A percentile compares a stretch with the other conserved stretches of the same genome.
phyloP scores from a whole-genome alignment of 2,329 filamentous ascomycete species.

The Harringtonia aguacate region DNA sequence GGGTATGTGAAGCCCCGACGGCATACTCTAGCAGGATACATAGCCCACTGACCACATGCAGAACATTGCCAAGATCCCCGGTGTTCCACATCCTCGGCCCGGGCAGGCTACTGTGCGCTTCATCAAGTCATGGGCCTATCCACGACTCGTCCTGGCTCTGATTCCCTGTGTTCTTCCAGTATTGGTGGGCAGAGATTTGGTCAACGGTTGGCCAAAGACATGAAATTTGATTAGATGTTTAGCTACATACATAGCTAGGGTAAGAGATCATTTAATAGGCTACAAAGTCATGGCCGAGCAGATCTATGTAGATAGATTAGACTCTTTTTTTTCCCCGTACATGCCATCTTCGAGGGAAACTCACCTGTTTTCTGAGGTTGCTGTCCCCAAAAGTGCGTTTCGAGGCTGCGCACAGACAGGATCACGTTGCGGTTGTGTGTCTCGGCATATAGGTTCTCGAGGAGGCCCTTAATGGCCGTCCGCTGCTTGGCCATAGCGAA shows the following conservation, averaged over 20 bases:
- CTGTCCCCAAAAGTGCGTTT: not conserved
- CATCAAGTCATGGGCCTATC: slow-evolving; percentile 23
- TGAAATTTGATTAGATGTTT: not conserved
- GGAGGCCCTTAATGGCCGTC: not conserved
- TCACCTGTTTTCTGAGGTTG: too few species aligned
- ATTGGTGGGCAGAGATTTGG: slow-evolving; percentile 32
- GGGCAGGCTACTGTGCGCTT: not conserved
- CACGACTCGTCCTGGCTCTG: slow-evolving; percentile 38
- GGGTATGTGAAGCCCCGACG: too few species aligned
- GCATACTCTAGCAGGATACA: too few species aligned
- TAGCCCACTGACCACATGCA: not conserved
- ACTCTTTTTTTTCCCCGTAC: too few species aligned
- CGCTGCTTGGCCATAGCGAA: not conserved
- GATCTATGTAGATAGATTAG: too few species aligned
- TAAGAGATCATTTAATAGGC: too few species aligned
- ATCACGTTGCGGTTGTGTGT: slow-evolving; percentile 1
- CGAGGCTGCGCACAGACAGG: not conserved
- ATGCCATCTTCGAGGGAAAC: too few species aligned
- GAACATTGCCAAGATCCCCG: not conserved
- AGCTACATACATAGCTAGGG: too few species aligned
- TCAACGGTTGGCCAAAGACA: not conserved
- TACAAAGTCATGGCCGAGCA: too few species aligned
- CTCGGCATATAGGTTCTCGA: not conserved
- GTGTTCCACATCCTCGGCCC: not conserved
- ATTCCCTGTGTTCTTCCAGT: slow-evolving; percentile 42